Base-by-base conservation (phyloP, 1,139 yeast genomes). In the Pichia sp. region DNA sequence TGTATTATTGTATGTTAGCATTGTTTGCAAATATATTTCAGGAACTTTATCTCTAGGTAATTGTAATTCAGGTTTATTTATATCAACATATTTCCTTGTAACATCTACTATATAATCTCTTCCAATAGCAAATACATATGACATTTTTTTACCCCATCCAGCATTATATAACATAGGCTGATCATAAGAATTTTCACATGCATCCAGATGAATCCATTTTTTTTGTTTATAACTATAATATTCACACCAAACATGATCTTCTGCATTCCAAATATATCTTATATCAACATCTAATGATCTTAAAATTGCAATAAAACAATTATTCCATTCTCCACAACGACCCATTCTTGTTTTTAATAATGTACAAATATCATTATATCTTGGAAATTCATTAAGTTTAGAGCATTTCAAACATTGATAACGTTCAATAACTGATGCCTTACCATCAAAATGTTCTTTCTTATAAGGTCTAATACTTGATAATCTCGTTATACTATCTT, bases 171-270 rank as follows among this genome's bases (percentile, higher is more conserved):
- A 66, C 32, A 69, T 62, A 0, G 97, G 97, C 52, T 86, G 79
- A 60, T 90, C 96, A 64, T 72, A 87, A 0, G 87, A 81, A 35
- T 80, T 83, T 57, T 90, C 98, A 60, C 97, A 90, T 5, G 90
- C 78, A 57, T 90, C 98, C 27, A 86, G 69, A 62, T 90, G 97
- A 27, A 89, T 72, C 97, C 97, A 90, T 46, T 89, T 66, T 40
- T 71, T 62, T 51, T 76, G 69, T 23, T 66, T 59, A 0, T 59
- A 63, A 2, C 95, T 85, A 60, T 78, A 90, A 54, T 84, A 82
- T 60, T 90, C 98, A 56, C 95, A 83, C 98, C 97, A 90, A 0
- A 87, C 97, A 61, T 90, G 98, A 59, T 90, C 97, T 60, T 90
- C 98, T 5, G 76, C 69, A 61, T 89, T 89, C 95, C 95, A 86